These are phyloP conservation scores for Leucogyrophana mollusca DNA, from an alignment of 768 basidiomycete species.

Conservation along the genomic window DNA sequence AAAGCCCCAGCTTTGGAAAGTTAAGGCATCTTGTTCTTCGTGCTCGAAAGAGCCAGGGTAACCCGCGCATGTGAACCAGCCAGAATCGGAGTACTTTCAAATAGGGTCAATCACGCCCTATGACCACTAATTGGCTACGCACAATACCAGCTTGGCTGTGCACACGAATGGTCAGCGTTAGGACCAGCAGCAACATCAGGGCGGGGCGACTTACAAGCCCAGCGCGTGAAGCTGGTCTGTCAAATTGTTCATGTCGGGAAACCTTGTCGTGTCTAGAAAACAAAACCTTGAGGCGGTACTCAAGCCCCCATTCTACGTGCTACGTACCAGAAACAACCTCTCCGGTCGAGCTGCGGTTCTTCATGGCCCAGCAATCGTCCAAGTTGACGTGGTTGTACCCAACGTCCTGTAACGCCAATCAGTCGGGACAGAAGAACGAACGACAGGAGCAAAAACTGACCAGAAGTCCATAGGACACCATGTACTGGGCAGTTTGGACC, in stretches of 20 bases:
- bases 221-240: constrained; percentile 52
- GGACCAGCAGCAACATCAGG: not conserved
- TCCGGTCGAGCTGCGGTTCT: constrained; percentile 47
- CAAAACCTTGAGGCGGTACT: not conserved
- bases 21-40: constrained; percentile 56
- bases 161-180: constrained; percentile 4
- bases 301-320: too few relatives aligned
- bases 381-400: constrained; percentile 61
- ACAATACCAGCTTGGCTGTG: constrained; percentile 61
- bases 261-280: constrained; percentile 44
- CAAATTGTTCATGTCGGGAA: constrained; percentile 56
- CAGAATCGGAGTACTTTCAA: constrained; percentile 60
- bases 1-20: constrained; percentile 63
- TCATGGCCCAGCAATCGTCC: constrained; percentile 65
- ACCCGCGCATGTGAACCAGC: constrained; percentile 62
- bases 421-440: not conserved
- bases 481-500: constrained; percentile 46
- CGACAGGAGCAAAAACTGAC: constrained; percentile 23
- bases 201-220: constrained; percentile 45
- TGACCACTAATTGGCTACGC: constrained; percentile 14
- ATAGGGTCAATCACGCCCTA: not conserved
- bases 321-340: constrained; percentile 52
- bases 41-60: constrained; percentile 65
- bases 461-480: constrained; percentile 51
- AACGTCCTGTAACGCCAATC: constrained; percentile 37